These are phyloP conservation scores for Zygoascus flipseniorum DNA, from an alignment of 805 yeast genomes.

Conservation along the genomic window DNA sequence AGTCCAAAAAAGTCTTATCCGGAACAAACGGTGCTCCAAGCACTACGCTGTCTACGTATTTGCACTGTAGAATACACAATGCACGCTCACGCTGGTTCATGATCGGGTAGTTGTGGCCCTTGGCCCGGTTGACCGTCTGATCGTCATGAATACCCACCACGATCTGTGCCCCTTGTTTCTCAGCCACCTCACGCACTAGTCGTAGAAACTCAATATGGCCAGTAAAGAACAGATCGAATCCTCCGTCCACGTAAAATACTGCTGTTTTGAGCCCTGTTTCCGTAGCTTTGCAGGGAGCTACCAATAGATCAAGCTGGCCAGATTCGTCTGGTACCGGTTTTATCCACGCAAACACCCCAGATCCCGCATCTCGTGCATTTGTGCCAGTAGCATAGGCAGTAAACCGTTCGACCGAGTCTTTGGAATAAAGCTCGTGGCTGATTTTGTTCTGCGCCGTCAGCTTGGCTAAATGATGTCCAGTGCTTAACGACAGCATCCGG, in stretches of 20 bases:
- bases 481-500: constrained; percentile 59
- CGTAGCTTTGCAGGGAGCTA: constrained; percentile 12
- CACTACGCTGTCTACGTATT: constrained; percentile 70
- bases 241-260: constrained; percentile 62
- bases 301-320: constrained; percentile 20
- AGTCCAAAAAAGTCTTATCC: constrained; percentile 31
- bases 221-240: constrained; percentile 87
- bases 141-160: constrained; percentile 66
- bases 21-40: constrained; percentile 60
- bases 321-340: constrained; percentile 21
- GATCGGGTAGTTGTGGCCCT: constrained; percentile 65
- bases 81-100: constrained; percentile 86
- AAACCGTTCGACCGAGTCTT: constrained; percentile 37
- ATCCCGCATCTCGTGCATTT: constrained; percentile 52
- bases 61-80: constrained; percentile 81
- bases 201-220: constrained; percentile 78
- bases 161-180: constrained; percentile 36
- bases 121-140: constrained; percentile 41
- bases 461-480: constrained; percentile 44
- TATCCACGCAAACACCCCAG: constrained; percentile 39
- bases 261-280: constrained; percentile 11
- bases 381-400: constrained; percentile 50
- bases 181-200: constrained; percentile 35
- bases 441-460: constrained; percentile 14
- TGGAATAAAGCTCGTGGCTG: constrained; percentile 22